These are phyloP conservation scores for Adenanthera pavonina DNA, from an alignment of 306 rosid species.

Conservation along the genomic window DNA sequence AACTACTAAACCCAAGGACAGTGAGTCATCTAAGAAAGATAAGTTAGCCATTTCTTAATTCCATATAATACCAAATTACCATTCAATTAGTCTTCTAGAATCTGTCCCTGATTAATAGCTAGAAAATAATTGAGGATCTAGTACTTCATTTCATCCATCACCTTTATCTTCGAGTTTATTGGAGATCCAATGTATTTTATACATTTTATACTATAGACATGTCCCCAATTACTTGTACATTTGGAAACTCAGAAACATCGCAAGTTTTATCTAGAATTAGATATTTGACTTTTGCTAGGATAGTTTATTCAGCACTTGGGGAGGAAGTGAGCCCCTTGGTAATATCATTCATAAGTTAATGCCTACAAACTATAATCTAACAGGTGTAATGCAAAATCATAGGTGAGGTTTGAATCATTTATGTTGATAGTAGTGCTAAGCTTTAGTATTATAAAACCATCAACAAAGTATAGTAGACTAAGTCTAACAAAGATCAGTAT, in stretches of 20 bases:
- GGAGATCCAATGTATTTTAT: background rate
- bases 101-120: background rate
- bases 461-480: no score
- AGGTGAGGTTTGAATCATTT: background rate
- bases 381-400: background rate
- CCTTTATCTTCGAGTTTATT: background rate
- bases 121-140: background rate
- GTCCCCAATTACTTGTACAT: background rate
- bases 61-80: background rate
- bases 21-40: no score
- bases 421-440: background rate
- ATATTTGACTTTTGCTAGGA: background rate
- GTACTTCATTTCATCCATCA: background rate
- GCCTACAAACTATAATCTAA: background rate
- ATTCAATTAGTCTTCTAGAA: background rate
- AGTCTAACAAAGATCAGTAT: no score
- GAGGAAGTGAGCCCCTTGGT: background rate
- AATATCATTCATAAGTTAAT: background rate
- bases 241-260: background rate
- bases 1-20: background rate
- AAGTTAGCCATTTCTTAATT: background rate
- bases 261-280: background rate
- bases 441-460: background rate
- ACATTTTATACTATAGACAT: background rate
- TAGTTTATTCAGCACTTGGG: background rate